Base-by-base conservation (phyloP, 108 stramenopile species). In the Aureococcus anophagefferens region DNA sequence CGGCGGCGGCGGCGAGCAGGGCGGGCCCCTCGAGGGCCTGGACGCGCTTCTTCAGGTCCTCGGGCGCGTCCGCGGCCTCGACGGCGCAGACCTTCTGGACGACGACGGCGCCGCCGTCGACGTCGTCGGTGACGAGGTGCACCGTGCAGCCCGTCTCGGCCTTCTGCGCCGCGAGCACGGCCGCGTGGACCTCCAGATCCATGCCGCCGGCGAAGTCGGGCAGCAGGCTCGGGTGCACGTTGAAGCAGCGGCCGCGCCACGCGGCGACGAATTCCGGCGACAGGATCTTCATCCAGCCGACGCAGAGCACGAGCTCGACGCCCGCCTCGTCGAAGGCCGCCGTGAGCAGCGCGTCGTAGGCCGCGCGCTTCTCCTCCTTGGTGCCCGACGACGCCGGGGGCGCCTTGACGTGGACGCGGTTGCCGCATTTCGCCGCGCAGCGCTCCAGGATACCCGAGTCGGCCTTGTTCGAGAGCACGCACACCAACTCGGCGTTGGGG, bases 201-300 rank as follows among this genome's bases (percentile, higher is more conserved):
- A 99, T 99, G n/a, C 95, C 94, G 1, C 98, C 98, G 46, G 95
- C 94, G 82, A 95, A 94, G 70, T 91, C 91, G 25, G 98, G 98
- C 18, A 99, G 89, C 71, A 99, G 90, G 16, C 95, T 96, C 21
- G 98, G 98, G 80, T 99, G 98, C 34, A 99, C 98, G 80, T 99
- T 99, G 46, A 92, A 84, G 82, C 95, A 98, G 30, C 93, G 86
- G 46, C 88, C 90, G 44, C 81, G 78, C 95, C 95, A 98, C 68
- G 85, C 90, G 40, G 87, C 84, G 68, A 85, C 86, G 74, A 98
- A 94, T 33, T 83, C 74, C 68, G 83, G 82, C 15, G 94, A 94
- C 32, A 99, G 70, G 79, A 99, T 99, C 62, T 94, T 84, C 98
- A 99, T 99, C 93, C 95, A 99, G 34, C 98, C 98, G n/a, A 99